These are phyloP conservation scores for Sphaerulina musiva DNA, from an alignment of 2,329 filamentous ascomycete genomes.

Conservation along the genomic window DNA sequence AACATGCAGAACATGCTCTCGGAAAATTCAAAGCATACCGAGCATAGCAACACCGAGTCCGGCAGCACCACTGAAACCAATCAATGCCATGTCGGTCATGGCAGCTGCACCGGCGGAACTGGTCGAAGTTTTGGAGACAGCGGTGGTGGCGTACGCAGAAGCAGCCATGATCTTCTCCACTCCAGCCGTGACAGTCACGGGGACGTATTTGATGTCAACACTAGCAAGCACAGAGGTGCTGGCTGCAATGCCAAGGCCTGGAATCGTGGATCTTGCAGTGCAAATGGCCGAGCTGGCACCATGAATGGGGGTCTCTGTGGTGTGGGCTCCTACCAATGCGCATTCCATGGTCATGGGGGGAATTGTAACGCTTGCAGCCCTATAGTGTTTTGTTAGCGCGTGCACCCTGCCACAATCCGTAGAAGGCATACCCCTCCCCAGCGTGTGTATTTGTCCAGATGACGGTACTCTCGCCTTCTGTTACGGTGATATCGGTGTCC, in stretches of 20 bases:
- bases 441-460: conserved; percentile 18
- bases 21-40: conserved; percentile 12
- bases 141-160: conserved; percentile 13
- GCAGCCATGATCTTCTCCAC: conserved; percentile 19
- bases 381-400: background rate
- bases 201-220: conserved; percentile 26
- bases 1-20: background rate
- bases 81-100: conserved; percentile 8
- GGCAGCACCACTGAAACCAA: conserved; percentile 9
- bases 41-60: conserved; percentile 13
- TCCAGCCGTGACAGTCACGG: conserved; percentile 28
- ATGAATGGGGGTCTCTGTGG: conserved; percentile 14
- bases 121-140: conserved; percentile 7
- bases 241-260: conserved; percentile 24
- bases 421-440: conserved; percentile 12
- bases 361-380: conserved; percentile 5
- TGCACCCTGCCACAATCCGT: background rate
- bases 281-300: conserved; percentile 24
- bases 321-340: conserved; percentile 23
- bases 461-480: conserved; percentile 28
- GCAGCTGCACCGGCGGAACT: conserved; percentile 14
- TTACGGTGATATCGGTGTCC: conserved; percentile 27
- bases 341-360: conserved; percentile 23
- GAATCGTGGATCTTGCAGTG: conserved; percentile 19
- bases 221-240: conserved; percentile 27